phyloP scores from a whole-genome alignment of 2,329 filamentous ascomycete genomes.

The Pseudogymnoascus verrucosus region DNA sequence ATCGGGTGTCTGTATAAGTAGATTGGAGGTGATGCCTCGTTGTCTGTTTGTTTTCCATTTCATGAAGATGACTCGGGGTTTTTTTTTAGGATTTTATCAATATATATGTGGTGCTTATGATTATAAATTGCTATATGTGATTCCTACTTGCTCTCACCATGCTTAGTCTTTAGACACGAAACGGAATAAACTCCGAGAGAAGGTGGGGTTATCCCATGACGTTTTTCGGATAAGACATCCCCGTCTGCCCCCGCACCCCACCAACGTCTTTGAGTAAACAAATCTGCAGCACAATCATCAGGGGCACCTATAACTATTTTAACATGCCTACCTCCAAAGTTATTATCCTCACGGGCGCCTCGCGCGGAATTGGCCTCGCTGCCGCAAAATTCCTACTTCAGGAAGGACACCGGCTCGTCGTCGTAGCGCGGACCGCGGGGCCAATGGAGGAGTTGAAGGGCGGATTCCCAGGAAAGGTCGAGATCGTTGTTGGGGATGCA shows the following conservation, averaged over 20 bases:
- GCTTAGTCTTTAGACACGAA: background rate
- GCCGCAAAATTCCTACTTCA: constrained; percentile 44
- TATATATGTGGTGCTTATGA: background rate
- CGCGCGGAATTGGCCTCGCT: constrained; percentile 54
- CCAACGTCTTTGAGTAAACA: constrained; percentile 1
- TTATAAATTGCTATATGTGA: background rate
- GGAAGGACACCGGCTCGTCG: constrained; percentile 47
- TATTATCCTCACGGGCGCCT: constrained; percentile 61
- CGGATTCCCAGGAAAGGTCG: constrained; percentile 45
- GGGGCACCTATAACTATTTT: background rate
- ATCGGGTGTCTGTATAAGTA: background rate
- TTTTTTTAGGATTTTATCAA: background rate
- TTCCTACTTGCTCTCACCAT: background rate
- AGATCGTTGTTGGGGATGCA: constrained; percentile 45
- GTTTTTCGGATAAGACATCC: background rate
- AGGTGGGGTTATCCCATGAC: background rate
- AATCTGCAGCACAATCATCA: background rate
- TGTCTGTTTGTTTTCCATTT: constrained; percentile 2
- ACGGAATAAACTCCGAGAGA: background rate
- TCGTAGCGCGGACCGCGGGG: constrained; percentile 47
- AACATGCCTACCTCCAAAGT: constrained; percentile 48
- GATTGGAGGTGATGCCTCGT: background rate
- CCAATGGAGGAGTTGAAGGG: constrained; percentile 43
- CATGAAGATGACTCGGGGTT: background rate
- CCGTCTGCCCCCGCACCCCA: background rate